phyloP scores from a whole-genome alignment of 306 rosid species.

The Quercus berberidifolia region DNA sequence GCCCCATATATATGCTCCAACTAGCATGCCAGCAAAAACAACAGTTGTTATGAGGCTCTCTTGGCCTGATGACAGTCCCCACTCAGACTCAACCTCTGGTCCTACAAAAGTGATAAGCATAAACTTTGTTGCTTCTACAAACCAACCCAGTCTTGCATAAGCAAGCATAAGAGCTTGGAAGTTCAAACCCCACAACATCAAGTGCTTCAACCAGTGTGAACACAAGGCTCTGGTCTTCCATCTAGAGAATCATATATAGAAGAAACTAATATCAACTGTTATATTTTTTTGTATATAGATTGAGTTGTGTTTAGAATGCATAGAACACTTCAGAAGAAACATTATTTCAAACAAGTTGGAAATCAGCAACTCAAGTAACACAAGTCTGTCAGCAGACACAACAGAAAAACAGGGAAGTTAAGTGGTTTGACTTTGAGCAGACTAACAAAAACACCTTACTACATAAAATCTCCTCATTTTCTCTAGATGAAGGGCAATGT shows the following conservation, averaged over 20 bases:
- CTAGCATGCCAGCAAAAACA: constrained; percentile 84
- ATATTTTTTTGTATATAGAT: no score
- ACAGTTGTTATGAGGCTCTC: constrained; percentile 71
- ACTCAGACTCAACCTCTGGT: constrained; percentile 79
- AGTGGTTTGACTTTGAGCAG: no score
- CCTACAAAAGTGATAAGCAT: constrained; percentile 93
- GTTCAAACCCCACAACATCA: constrained; percentile 59
- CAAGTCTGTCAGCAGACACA: no score
- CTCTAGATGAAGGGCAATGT: no score
- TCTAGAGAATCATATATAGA: background rate
- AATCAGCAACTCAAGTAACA: no score
- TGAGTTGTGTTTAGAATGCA: no score
- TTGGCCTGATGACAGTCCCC: constrained; percentile 71
- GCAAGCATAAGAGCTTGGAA: constrained; percentile 80
- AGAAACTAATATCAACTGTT: no score
- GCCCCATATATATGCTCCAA: constrained; percentile 92
- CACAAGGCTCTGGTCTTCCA: constrained; percentile 35
- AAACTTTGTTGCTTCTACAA: constrained; percentile 98
- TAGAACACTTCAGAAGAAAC: no score
- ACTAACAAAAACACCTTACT: no score
- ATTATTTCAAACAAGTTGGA: no score
- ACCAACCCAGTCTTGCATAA: constrained; percentile 94
- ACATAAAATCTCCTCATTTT: no score
- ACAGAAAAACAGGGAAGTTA: no score
- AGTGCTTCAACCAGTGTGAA: constrained; percentile 89